These are phyloP conservation scores for Ceratocystis diversiconidia DNA, from an alignment of 2,329 filamentous ascomycete genomes.

Conservation along the genomic window DNA sequence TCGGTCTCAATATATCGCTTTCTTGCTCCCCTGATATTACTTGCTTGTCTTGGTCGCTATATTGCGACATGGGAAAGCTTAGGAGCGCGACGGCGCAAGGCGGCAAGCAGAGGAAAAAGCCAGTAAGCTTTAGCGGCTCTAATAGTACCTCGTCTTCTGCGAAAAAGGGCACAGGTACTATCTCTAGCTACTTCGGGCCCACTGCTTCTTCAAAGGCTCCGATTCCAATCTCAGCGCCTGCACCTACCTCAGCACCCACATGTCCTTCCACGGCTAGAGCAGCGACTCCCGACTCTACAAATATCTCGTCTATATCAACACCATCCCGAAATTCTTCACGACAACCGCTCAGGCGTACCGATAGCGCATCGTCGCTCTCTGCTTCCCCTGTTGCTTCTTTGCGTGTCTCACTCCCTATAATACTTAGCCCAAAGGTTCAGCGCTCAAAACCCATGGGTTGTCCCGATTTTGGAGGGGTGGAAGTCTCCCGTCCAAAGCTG, in stretches of 20 bases:
- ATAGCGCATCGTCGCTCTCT: not conserved
- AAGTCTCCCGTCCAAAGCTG: not conserved
- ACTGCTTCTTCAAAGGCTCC: not conserved
- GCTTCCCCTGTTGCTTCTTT: conserved; percentile 5
- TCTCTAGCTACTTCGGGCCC: not conserved
- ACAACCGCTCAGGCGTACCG: not conserved
- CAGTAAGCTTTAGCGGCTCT: not conserved
- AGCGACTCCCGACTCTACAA: not conserved
- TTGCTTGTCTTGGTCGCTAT: not conserved
- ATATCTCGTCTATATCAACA: not conserved
- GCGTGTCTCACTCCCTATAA: conserved; percentile 10
- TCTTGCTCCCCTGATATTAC: not conserved
- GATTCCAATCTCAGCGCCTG: not conserved
- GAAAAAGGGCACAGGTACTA: not conserved
- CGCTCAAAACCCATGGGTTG: not conserved
- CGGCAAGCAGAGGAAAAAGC: not conserved
- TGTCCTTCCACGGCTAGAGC: not conserved
- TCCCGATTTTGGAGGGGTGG: not conserved
- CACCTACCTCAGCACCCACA: not conserved
- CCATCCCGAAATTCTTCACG: not conserved
- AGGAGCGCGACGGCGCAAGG: not conserved
- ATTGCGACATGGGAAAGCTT: not conserved
- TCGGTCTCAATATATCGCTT: not conserved
- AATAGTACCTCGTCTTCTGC: not conserved
- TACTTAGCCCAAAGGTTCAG: conserved; percentile 8